A percentile compares a stretch with the other conserved stretches of the same genome.
Evolutionary conservation across 129 eudicot genomes (phyloP).

Genomic region (Smallanthus sonchifolius): DNA sequence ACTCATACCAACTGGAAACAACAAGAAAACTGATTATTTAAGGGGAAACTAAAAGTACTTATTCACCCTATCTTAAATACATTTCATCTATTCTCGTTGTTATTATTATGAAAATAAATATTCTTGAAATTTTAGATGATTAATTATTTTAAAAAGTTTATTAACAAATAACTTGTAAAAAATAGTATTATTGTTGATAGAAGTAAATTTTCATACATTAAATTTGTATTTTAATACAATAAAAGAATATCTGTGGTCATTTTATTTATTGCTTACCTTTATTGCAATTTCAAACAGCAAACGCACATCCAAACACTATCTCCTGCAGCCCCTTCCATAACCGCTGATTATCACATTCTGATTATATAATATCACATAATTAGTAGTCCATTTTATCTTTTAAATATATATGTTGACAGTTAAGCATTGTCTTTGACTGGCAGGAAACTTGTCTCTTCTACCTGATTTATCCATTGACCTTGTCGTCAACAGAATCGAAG

Average conservation of each 20-base stretch:
- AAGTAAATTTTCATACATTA: background rate
- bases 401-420: constrained; percentile 19
- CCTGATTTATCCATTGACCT: constrained; percentile 77
- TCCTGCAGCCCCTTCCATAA: background rate
- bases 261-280: background rate
- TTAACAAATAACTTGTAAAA: background rate
- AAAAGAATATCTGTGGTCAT: background rate
- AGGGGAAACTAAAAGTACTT: background rate
- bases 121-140: background rate
- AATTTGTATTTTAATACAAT: background rate
- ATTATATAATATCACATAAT: background rate
- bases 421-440: constrained; percentile 20
- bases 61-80: background rate
- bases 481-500: constrained; percentile 67
- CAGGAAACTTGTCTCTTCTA: constrained; percentile 65
- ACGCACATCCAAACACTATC: background rate
- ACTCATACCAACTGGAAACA: background rate
- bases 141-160: background rate
- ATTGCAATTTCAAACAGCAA: background rate
- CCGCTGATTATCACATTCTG: background rate
- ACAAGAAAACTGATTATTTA: background rate
- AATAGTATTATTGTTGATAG: background rate
- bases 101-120: background rate
- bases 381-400: background rate
- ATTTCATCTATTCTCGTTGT: background rate